Evolutionary conservation across 331 rosid genomes (phyloP).

Genomic region (Quercus phellos): DNA sequence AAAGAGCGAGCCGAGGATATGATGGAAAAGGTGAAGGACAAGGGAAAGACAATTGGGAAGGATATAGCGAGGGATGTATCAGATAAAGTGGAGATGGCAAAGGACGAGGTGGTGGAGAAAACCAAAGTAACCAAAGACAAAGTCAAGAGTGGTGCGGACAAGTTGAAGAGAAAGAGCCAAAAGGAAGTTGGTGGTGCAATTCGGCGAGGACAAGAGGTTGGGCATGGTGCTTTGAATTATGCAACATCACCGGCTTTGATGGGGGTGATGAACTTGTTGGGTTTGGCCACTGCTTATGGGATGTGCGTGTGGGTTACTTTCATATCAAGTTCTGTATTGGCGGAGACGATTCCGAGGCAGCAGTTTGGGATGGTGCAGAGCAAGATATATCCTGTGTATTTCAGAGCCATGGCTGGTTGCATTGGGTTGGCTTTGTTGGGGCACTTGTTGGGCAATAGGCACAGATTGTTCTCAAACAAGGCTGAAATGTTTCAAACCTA

Average conservation of each 20-base stretch:
- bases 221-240: background rate
- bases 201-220: background rate
- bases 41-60: background rate
- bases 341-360: slow-evolving; percentile 53
- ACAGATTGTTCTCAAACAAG: background rate
- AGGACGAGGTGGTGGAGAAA: background rate
- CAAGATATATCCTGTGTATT: slow-evolving; percentile 77
- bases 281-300: slow-evolving; percentile 59
- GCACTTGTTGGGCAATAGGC: slow-evolving; percentile 30
- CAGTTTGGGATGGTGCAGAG: slow-evolving; percentile 80
- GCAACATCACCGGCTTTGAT: background rate
- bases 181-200: background rate
- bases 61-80: slow-evolving; percentile 28
- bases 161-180: slow-evolving; percentile 5
- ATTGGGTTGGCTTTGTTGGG: slow-evolving; percentile 49
- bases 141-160: background rate
- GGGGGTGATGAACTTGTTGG: slow-evolving; percentile 36
- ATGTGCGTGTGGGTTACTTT: slow-evolving; percentile 74
- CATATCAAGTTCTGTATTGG: slow-evolving; percentile 53
- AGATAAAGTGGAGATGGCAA: background rate
- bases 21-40: slow-evolving; percentile 6
- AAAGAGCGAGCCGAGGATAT: slow-evolving; percentile 18
- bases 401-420: slow-evolving; percentile 44
- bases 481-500: slow-evolving; percentile 33
- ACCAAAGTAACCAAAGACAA: background rate